Conservation (phyloP, 768 basidiomycete species). For the Chalciporus piperatus region DNA sequence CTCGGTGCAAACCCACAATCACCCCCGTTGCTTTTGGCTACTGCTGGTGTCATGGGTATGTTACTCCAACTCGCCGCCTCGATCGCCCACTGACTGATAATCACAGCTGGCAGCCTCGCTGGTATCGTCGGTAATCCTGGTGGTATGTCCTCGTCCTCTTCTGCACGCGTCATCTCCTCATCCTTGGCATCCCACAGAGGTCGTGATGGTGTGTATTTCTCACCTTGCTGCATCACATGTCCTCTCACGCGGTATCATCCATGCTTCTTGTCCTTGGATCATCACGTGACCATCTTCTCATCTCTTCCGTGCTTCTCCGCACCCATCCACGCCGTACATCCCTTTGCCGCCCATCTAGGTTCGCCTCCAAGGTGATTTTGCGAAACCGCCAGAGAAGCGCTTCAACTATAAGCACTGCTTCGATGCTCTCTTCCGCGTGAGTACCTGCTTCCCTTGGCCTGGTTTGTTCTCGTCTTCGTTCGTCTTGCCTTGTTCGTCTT, state of each 20-base stretch:
- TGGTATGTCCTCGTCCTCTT: constrained; percentile 40
- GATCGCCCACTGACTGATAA: neutral
- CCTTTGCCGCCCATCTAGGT: constrained; percentile 36
- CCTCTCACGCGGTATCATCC: constrained; percentile 4
- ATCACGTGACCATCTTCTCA: constrained; percentile 19
- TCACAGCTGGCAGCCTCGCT: constrained; percentile 75
- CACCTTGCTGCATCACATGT: constrained; percentile 14
- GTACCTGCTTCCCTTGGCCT: constrained; percentile 29
- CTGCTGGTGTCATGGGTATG: constrained; percentile 85
- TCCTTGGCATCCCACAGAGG: constrained; percentile 41
- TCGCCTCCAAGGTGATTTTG: constrained; percentile 87
- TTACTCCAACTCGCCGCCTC: constrained; percentile 9
- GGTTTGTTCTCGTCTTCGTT: neutral
- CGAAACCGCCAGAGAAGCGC: constrained; percentile 82
- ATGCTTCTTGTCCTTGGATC: no score
- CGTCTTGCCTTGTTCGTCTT: neutral
- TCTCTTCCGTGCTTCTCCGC: neutral
- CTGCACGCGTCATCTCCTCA: neutral
- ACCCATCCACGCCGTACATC: neutral
- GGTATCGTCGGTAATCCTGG: constrained; percentile 89
- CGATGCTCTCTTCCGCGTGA: constrained; percentile 81
- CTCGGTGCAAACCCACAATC: constrained; percentile 65
- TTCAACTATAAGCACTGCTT: constrained; percentile 90
- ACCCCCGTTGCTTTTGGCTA: constrained; percentile 77
- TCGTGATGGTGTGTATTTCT: constrained; percentile 56